Evolutionary conservation across 495 filamentous ascomycete genomes (phyloP), one percentile per base, ranked within the genome.

Genomic region (Trichoderma reesei): DNA sequence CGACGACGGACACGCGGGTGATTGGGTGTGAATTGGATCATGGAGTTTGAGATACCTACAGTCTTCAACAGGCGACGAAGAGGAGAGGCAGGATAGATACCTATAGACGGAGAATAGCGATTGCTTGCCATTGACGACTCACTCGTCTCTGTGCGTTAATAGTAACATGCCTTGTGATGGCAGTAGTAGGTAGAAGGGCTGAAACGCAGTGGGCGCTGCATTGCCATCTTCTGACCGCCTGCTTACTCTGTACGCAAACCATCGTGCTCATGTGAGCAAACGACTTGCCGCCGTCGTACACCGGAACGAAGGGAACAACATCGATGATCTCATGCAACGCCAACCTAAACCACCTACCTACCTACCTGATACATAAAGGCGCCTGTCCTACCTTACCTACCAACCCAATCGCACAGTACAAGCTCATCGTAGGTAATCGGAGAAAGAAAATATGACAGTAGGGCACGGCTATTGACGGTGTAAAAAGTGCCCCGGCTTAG

Each of bases 21-120:
- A 26, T 26, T 20, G 46, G 7, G 10, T 31, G 10, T 56, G 11
- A 56, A 4, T 33, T 56, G 33, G 6, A 18, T 62, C 34, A 9
- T 41, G 37, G 42, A 31, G 16, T 44, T 14, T 46, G 44, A 41
- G 61, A 44, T 44, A 46, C 26, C 18, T 44, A 34, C 10, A 46
- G 39, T 44, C 61, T 62, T 62, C 61, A 62, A 62, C 61, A 62
- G 61, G 61, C 42, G 39, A 16, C 13, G 16, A 8, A 5, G 39
- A 44, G 41, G 11, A 61, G 11, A 61, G 46, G 46, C 11, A 9
- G 39, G 11, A 34, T 6, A 26, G 26, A 26, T 26, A 26, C 26
- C 26, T 26, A 26, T 26, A 26, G 26, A 26, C 26, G 26, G 26
- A 26, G 26, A 26, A 26, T 26, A 26, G 26, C 26, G 26, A 26